Evolutionary conservation across 768 basidiomycete species (phyloP).

Genomic region (Hysterangium stoloniferum): DNA sequence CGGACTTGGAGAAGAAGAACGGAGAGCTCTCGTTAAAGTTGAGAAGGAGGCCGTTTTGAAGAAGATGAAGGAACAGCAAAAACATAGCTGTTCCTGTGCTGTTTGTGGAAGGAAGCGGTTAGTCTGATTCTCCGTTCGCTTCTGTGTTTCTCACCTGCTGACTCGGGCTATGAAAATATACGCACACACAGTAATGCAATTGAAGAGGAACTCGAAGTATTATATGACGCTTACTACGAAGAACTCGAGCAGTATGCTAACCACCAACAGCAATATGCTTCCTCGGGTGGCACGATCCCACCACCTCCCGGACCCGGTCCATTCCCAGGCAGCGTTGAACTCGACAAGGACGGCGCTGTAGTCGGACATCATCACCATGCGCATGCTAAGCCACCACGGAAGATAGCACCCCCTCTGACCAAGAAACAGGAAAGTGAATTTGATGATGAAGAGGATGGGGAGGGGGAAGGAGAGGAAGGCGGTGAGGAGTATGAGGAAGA

Average conservation of each 20-base stretch:
- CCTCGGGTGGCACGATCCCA: conserved; percentile 80
- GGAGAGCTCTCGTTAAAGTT: conserved; percentile 87
- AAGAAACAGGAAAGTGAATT: conserved; percentile 54
- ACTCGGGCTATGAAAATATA: conserved; percentile 9
- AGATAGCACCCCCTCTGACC: conserved; percentile 24
- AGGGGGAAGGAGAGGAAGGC: too few relatives aligned
- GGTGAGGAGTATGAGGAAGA: conserved; percentile 49
- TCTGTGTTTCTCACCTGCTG: not conserved
- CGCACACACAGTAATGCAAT: conserved; percentile 85
- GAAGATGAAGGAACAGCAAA: conserved; percentile 99
- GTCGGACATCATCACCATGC: conserved; percentile 29
- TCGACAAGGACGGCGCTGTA: conserved; percentile 83
- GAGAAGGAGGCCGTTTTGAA: conserved; percentile 96
- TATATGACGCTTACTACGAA: conserved; percentile 99
- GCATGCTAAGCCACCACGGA: conserved; percentile 23
- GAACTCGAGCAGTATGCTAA: conserved; percentile 99
- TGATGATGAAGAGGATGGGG: conserved; percentile 41
- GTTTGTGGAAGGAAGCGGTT: conserved; percentile 96
- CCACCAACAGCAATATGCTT: conserved; percentile 93
- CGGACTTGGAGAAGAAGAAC: conserved; percentile 82
- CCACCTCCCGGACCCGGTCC: conserved; percentile 95
- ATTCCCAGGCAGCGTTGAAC: conserved; percentile 95
- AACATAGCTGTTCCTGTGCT: conserved; percentile 91
- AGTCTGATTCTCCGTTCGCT: conserved; percentile 25
- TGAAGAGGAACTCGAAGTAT: conserved; percentile 99